phyloP scores from a whole-genome alignment of 345 rosid genomes.

The Boechera divaricarpa region DNA sequence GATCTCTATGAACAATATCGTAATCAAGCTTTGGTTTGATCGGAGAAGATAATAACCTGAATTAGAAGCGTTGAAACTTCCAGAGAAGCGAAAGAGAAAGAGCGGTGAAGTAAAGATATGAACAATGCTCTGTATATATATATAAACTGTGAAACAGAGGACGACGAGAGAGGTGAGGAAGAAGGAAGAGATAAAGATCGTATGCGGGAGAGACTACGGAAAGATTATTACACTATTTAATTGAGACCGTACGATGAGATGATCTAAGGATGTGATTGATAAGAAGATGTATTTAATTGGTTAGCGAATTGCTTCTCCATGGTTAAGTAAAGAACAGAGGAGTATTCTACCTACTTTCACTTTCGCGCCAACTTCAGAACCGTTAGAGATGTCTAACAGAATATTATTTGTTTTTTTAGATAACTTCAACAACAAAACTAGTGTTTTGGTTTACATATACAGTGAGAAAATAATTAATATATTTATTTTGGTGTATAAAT shows the following conservation, averaged over 20 bases:
- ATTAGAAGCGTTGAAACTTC: no score
- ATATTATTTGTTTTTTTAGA: slow-evolving; percentile 3
- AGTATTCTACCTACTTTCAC: slow-evolving; percentile 37
- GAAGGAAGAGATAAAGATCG: slow-evolving; percentile 22
- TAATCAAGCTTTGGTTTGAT: background rate
- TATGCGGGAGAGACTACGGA: slow-evolving; percentile 19
- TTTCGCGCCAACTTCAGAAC: slow-evolving; percentile 49
- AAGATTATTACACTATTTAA: background rate
- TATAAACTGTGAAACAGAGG: slow-evolving; percentile 14
- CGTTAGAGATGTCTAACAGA: slow-evolving; percentile 44
- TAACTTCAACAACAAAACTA: slow-evolving; percentile 43
- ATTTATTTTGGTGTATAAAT: background rate
- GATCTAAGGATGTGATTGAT: background rate
- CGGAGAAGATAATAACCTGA: slow-evolving; percentile 14
- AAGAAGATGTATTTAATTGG: slow-evolving; percentile 25
- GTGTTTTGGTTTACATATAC: background rate
- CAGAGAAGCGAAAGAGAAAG: slow-evolving; percentile 30
- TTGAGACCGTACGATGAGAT: background rate
- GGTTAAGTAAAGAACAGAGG: slow-evolving; percentile 33
- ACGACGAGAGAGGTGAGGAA: slow-evolving; percentile 23
- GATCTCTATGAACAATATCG: no score
- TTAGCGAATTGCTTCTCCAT: background rate
- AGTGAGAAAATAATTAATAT: background rate
- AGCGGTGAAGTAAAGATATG: slow-evolving; percentile 37
- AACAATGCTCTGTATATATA: slow-evolving; percentile 26